phyloP scores from a whole-genome alignment of 2,329 filamentous ascomycete species.

The Ploettnerulaceae sp. region DNA sequence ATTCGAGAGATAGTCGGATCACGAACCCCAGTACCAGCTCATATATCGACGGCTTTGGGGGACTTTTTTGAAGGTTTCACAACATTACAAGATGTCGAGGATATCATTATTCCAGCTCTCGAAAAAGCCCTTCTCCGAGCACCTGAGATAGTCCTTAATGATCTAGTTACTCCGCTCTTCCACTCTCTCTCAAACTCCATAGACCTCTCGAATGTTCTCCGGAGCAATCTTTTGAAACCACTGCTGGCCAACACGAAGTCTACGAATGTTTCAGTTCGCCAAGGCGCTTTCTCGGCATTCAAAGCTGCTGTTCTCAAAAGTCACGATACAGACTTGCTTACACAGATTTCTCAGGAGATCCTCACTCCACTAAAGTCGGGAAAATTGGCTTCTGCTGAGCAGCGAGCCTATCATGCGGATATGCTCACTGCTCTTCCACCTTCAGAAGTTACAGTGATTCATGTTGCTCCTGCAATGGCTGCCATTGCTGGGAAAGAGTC shows the following conservation, averaged over 20 bases:
- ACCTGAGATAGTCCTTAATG: constrained; percentile 81
- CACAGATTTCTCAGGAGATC: constrained; percentile 72
- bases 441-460: constrained; percentile 57
- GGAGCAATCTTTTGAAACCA: constrained; percentile 73
- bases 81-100: constrained; percentile 67
- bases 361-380: constrained; percentile 72
- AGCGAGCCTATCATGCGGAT: constrained; percentile 76
- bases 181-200: constrained; percentile 61
- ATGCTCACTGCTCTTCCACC: constrained; percentile 65
- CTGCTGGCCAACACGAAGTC: constrained; percentile 89
- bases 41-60: constrained; percentile 66
- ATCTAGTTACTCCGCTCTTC: constrained; percentile 70
- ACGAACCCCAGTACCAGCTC: constrained; percentile 61
- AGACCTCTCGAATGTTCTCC: constrained; percentile 73
- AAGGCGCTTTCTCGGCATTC: constrained; percentile 72
- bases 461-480: constrained; percentile 62
- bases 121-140: constrained; percentile 87
- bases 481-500: constrained; percentile 75
- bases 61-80: constrained; percentile 82
- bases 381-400: constrained; percentile 80
- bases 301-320: constrained; percentile 60
- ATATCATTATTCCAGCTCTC: constrained; percentile 71
- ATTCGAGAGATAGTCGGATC: constrained; percentile 80
- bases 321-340: constrained; percentile 51
- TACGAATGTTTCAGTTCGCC: constrained; percentile 72